These are phyloP conservation scores for Botrytis cinerea DNA, from an alignment of 2,329 filamentous ascomycete species.

Conservation along the genomic window DNA sequence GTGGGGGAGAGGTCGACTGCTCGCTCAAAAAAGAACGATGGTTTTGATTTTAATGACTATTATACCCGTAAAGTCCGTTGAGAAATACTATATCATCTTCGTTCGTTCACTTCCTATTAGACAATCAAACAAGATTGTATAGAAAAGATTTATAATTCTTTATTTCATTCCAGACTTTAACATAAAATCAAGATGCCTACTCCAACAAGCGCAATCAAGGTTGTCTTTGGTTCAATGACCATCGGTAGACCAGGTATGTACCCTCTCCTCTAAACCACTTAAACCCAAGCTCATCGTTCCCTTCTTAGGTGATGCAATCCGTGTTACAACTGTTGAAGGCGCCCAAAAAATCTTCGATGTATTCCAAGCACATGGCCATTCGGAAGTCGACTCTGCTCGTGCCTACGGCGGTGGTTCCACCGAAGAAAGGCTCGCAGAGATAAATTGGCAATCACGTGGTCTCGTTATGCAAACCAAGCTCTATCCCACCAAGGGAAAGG, in stretches of 20 bases:
- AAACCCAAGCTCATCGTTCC: neutral
- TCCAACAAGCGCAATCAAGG: neutral
- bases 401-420: slow-evolving; percentile 64
- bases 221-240: slow-evolving; percentile 35
- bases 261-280: neutral
- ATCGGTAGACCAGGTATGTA: slow-evolving; percentile 25
- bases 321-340: neutral
- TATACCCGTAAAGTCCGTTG: slow-evolving; percentile 6
- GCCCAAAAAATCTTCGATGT: slow-evolving; percentile 55
- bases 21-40: neutral
- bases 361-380: slow-evolving; percentile 66
- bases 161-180: neutral
- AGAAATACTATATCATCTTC: neutral
- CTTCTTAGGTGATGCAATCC: neutral
- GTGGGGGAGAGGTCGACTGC: neutral
- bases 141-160: neutral
- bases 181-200: neutral
- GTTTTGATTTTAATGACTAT: neutral
- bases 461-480: slow-evolving; percentile 62
- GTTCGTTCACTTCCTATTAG: neutral
- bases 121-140: neutral
- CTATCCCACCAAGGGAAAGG: slow-evolving; percentile 27
- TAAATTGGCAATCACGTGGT: slow-evolving; percentile 63
- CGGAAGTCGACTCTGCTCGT: slow-evolving; percentile 70
- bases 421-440: slow-evolving; percentile 60